A percentile compares a stretch with the other conserved stretches of the same genome.
Conservation (phyloP, 2,329 filamentous ascomycete species). For the Exutisphaerella laricina region DNA sequence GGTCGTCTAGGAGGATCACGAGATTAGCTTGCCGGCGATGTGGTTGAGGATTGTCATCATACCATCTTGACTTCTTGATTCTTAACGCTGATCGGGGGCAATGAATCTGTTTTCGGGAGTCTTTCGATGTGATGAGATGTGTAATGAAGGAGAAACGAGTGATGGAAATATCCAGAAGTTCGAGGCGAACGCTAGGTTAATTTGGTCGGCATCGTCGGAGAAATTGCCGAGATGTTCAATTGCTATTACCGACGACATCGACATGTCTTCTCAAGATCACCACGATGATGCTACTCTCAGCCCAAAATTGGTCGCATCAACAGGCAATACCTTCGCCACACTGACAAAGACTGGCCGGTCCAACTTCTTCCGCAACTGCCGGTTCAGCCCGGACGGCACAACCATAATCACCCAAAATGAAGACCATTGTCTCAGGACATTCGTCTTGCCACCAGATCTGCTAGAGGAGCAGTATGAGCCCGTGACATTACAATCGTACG, state of each 20-base stretch:
- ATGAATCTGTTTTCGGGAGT: constrained; percentile 19
- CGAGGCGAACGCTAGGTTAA: not conserved
- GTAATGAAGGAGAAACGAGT: constrained; percentile 8
- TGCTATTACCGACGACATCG: constrained; percentile 2
- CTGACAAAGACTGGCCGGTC: constrained; percentile 1
- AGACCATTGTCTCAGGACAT: constrained; percentile 48
- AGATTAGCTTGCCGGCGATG: constrained; percentile 17
- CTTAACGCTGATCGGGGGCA: constrained; percentile 3
- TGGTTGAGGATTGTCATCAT: constrained; percentile 7
- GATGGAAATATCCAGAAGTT: constrained; percentile 11
- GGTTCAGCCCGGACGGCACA: constrained; percentile 52
- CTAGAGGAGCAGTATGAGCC: constrained; percentile 36
- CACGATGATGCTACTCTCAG: not conserved
- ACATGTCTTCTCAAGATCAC: constrained; percentile 6
- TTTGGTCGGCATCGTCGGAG: not conserved
- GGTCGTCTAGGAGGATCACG: constrained; percentile 31
- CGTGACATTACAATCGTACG: constrained; percentile 42
- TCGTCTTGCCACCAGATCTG: constrained; percentile 49
- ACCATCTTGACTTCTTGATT: constrained; percentile 25
- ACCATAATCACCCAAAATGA: constrained; percentile 51
- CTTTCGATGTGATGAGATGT: constrained; percentile 4
- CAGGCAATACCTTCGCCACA: constrained; percentile 18
- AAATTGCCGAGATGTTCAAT: constrained; percentile 2
- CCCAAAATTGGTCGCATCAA: constrained; percentile 25
- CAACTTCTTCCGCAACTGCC: constrained; percentile 43